A percentile compares a stretch with the other conserved stretches of the same genome.
phyloP scores from a whole-genome alignment of 345 rosid species.

The Psidium friedrichsthalianum region DNA sequence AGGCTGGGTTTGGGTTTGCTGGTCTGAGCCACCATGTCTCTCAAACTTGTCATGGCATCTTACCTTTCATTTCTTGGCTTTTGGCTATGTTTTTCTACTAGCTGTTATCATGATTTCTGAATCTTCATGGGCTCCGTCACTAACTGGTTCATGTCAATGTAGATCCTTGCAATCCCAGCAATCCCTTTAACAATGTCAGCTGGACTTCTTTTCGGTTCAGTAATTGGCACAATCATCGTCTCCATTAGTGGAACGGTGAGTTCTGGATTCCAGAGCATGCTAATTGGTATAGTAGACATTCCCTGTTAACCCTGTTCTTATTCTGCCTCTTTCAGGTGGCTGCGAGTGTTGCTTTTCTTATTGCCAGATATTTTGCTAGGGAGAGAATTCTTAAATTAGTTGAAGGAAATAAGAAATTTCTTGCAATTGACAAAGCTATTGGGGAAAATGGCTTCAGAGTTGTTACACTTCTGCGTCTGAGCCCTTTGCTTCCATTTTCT shows the following conservation, averaged over 20 bases:
- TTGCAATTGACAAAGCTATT: conserved; percentile 94
- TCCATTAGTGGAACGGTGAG: conserved; percentile 98
- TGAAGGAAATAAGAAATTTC: conserved; percentile 89
- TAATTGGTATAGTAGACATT: not conserved
- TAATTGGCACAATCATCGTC: conserved; percentile 82
- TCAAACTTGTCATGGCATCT: not conserved
- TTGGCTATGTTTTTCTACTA: not conserved
- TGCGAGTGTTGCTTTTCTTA: conserved; percentile 83
- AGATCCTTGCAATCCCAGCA: conserved; percentile 95
- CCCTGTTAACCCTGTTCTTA: not conserved
- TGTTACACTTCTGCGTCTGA: conserved; percentile 84
- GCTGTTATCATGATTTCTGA: not conserved
- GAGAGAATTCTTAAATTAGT: conserved; percentile 90
- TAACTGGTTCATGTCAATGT: not conserved
- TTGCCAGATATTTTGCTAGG: conserved; percentile 97
- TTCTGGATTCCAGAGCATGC: not conserved
- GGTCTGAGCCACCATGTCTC: not conserved
- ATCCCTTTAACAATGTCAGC: conserved; percentile 97
- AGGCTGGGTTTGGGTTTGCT: not conserved
- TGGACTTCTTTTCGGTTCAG: conserved; percentile 92
- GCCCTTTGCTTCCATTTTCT: conserved; percentile 96
- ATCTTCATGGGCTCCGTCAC: not conserved
- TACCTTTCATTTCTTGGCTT: not conserved
- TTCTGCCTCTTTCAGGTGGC: conserved; percentile 51
- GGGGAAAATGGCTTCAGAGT: conserved; percentile 94